phyloP scores from a whole-genome alignment of 2,329 filamentous ascomycete genomes.

The Paramyrothecium roridum region DNA sequence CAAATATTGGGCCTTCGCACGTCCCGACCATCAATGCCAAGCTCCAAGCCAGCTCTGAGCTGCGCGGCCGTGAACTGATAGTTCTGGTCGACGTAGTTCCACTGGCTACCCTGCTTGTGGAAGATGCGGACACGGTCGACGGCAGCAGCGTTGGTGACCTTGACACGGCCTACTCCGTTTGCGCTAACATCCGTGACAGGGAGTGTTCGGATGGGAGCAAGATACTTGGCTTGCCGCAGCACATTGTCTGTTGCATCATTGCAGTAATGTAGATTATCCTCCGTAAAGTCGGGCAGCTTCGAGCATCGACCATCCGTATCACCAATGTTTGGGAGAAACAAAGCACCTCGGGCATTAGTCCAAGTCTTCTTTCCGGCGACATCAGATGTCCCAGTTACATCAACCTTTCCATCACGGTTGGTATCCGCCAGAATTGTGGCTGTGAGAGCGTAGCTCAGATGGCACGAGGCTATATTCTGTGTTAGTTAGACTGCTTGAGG shows the following conservation, averaged over 20 bases:
- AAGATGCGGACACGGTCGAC: conserved; percentile 23
- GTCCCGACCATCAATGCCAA: conserved; percentile 32
- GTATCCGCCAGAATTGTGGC: conserved; percentile 26
- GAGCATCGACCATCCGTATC: conserved; percentile 28
- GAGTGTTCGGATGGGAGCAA: conserved; percentile 27
- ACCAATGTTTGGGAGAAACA: conserved; percentile 34
- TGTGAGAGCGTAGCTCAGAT: background rate
- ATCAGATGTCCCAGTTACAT: conserved; percentile 15
- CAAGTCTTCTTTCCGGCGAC: conserved; percentile 15
- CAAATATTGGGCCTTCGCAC: conserved; percentile 15
- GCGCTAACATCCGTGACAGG: conserved; percentile 11
- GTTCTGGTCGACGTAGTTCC: conserved; percentile 18
- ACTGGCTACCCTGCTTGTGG: conserved; percentile 12
- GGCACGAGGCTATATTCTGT: background rate
- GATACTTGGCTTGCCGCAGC: conserved; percentile 21
- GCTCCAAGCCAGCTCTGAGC: conserved; percentile 22
- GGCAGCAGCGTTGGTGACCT: conserved; percentile 7
- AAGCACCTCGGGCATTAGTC: conserved; percentile 21
- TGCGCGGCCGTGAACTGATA: conserved; percentile 21
- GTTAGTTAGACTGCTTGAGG: background rate
- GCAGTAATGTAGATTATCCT: conserved; percentile 19
- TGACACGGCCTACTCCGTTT: conserved; percentile 11
- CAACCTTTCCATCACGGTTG: conserved; percentile 31
- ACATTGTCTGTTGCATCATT: conserved; percentile 32
- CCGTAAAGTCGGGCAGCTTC: background rate